Conservation (phyloP, 1,284 basidiomycete species). For the Quambalaria eucalypti region DNA sequence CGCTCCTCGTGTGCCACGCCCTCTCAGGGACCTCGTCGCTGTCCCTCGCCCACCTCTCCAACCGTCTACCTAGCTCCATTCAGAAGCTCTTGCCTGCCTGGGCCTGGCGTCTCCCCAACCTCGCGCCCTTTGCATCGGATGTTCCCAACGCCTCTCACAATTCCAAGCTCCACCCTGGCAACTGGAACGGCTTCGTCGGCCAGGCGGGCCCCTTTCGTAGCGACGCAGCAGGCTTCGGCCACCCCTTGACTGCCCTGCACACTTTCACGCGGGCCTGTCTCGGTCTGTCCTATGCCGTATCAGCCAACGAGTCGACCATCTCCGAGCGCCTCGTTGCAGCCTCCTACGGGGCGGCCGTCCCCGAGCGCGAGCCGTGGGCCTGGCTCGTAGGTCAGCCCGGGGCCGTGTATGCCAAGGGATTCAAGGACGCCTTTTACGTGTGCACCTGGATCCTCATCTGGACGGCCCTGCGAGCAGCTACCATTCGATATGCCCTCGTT, state of each 20-base stretch:
- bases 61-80: slow-evolving; percentile 18
- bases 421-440: slow-evolving; percentile 30
- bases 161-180: slow-evolving; percentile 15
- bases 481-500: slow-evolving; percentile 28
- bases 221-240: slow-evolving; percentile 33
- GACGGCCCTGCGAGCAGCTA: slow-evolving; percentile 23
- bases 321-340: slow-evolving; percentile 10
- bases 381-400: slow-evolving; percentile 18
- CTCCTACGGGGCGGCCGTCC: slow-evolving; percentile 6
- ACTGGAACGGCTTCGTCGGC: slow-evolving; percentile 6
- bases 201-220: slow-evolving; percentile 28
- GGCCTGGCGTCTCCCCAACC: slow-evolving; percentile 19
- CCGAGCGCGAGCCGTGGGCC: slow-evolving; percentile 15
- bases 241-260: slow-evolving; percentile 33
- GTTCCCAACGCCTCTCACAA: slow-evolving; percentile 28
- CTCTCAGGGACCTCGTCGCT: slow-evolving; percentile 33
- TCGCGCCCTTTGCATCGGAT: slow-evolving; percentile 26
- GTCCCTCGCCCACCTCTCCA: slow-evolving; percentile 25
- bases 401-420: slow-evolving; percentile 10
- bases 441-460: slow-evolving; percentile 33
- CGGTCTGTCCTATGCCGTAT: slow-evolving; percentile 25
- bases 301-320: background rate
- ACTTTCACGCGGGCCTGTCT: slow-evolving; percentile 30
- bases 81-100: slow-evolving; percentile 30
- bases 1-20: slow-evolving; percentile 28